Evolutionary conservation across 192 early-diverging fungal species (phyloP), one percentile per base, ranked within the genome.

Genomic region (Radiomyces spectabilis): DNA sequence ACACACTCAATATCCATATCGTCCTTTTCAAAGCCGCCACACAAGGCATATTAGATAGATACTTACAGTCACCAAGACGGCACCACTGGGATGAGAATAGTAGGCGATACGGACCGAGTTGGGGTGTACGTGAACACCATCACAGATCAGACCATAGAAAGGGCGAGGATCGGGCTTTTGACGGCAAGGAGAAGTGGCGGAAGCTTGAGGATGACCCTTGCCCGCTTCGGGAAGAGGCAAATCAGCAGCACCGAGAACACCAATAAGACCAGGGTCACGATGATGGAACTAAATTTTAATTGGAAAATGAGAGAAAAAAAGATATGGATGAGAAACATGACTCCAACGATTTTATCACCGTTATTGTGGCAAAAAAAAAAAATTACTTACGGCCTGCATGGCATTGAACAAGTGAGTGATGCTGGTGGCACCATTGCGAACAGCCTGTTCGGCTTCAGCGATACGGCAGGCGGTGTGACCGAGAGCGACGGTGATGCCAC

Each of bases 391-490:
- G 10, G 73, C 72, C 41, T 82, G 79, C 89, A 90, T 89, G 31
- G 89, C 89, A 55, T 92, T 92, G 69, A 90, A 92, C 48, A 92
- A 66, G 56, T 92, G 89, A 0, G 89, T 90, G 34, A 92, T 84
- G 59, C 81, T 78, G 1, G 67, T 78, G 2, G 85, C 86, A 8
- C 87, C 87, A 2, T 68, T 72, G 2, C 63, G 52, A 39, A 84
- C 69, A 0, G 81, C 87, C 19, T 60, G 55, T 43, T 81, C 80
- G 8, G 85, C 84, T 52, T 79, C 71, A 13, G 70, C 71, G 18
- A 81, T 76, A 18, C 75, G 82, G 31, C 79, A 79, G 43, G 78
- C 81, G 0, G 87, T 84, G 65, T 89, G 85, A 32, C 57, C 82
- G 25, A 85, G 73, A 29, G 82, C 80, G n/a, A 92, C 80, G 21